Conservation (phyloP, 1,284 basidiomycete species). For the Apiotrichum gracile region DNA sequence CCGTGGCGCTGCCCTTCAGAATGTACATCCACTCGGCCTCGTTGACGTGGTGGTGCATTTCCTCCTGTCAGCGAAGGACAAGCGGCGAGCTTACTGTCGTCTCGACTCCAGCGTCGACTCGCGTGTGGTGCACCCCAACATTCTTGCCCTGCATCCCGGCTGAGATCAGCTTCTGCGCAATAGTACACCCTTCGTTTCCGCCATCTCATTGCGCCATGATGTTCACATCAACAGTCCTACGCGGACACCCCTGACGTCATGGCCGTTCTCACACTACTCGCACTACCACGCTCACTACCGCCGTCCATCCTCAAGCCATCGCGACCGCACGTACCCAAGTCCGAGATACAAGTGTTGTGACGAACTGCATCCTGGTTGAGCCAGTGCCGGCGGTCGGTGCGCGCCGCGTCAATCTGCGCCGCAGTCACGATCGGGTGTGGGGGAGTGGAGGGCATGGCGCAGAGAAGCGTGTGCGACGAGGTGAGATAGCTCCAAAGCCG, state of each 20-base stretch:
- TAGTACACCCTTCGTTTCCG: not conserved
- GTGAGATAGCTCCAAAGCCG: too few relatives aligned
- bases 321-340: constrained; percentile 14
- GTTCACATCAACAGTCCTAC: too few relatives aligned
- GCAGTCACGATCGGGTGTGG: constrained; percentile 20
- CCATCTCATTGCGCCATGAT: not conserved
- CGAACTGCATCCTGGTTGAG: constrained; percentile 14
- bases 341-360: constrained; percentile 11
- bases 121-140: constrained; percentile 13
- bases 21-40: constrained; percentile 31
- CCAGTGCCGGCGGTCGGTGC: constrained; percentile 8
- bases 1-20: constrained; percentile 12
- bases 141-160: constrained; percentile 5
- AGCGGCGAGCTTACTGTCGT: constrained; percentile 13
- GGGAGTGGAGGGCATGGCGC: not conserved
- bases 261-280: too few relatives aligned
- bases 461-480: too few relatives aligned
- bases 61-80: not conserved
- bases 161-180: not conserved
- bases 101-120: constrained; percentile 12
- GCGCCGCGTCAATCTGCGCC: constrained; percentile 10
- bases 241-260: too few relatives aligned
- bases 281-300: not conserved
- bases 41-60: constrained; percentile 24
- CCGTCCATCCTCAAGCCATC: not conserved